Evolutionary conservation across 257 asterid species (phyloP), one percentile per base, ranked within the genome.

Genomic region (Capsicum baccatum): DNA sequence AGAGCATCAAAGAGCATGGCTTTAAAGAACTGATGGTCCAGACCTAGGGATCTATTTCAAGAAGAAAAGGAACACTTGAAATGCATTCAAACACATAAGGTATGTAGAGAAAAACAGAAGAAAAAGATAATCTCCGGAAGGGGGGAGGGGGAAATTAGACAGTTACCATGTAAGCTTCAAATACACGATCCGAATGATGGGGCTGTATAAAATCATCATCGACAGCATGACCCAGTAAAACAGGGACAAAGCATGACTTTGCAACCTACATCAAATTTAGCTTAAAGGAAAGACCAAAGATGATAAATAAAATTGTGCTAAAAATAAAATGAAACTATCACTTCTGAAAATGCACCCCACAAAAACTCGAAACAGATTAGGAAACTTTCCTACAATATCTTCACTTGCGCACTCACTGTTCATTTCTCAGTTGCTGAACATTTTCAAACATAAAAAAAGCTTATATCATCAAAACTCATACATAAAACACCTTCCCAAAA

Each of bases 121-220:
- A 26, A 54, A 52, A 54, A 76, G 44, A 14, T 33, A 8, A 26
- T 26, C 4, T 21, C 81, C n/a, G 0, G 47, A 6, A 39, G 42
- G 6, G 9, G 48, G 48, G 9, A 4, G 26, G 81, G 48, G 13
- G 54, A 78, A 54, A 26, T 78, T 78, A 54, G 80, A 83, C 56
- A 82, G 50, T 87, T 92, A 96, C 99, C 95, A 89, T 90, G 89
- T 94, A 96, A 79, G 94, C 96, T 52, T 93, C 94, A 84, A 84
- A 92, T 80, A 96, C 88, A 42, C 92, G 92, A 87, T 96, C 99
- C 82, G 99, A 94, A 83, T 96, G 99, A 91, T 93, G 98, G 84
- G 99, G 99, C 69, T 88, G 94, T 86, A 96, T 94, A 90, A 96
- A 96, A 88, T 96, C 98, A 79, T 96, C 99, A 2, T 93, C 99